Percentiles rank a stretch among this genome's conserved stretches.
Evolutionary conservation across 2,329 filamentous ascomycete species (phyloP).

Genomic region (Cryphonectria naterciae): DNA sequence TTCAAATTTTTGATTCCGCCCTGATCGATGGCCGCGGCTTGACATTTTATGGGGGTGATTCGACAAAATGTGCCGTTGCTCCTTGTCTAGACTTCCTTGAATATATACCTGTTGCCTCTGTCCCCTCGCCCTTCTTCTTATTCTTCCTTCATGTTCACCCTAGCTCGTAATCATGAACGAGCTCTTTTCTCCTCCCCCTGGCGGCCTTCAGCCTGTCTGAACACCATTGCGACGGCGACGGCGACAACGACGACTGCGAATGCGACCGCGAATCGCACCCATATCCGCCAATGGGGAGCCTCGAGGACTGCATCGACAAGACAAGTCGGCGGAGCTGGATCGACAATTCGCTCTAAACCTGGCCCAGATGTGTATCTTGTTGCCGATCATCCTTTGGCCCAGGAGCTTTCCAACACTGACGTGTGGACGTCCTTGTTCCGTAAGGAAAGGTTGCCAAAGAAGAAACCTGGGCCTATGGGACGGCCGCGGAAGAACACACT

Average conservation of each 20-base stretch:
- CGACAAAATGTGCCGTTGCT: background rate
- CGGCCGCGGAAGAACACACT: background rate
- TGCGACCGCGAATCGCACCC: background rate
- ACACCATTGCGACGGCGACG: background rate
- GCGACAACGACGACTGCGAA: background rate
- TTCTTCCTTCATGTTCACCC: conserved; percentile 23
- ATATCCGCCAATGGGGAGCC: background rate
- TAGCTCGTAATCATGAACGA: conserved; percentile 24
- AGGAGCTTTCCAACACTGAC: conserved; percentile 4
- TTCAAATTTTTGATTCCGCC: background rate
- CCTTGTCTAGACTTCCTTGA: background rate
- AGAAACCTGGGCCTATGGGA: background rate
- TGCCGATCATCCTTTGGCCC: conserved; percentile 9
- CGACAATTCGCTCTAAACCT: too few relatives aligned
- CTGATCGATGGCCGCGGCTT: background rate
- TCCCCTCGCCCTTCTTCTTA: too few relatives aligned
- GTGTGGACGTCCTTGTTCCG: background rate
- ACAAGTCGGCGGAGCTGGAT: background rate
- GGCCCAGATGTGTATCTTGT: background rate
- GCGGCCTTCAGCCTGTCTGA: conserved; percentile 20
- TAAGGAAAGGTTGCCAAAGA: background rate
- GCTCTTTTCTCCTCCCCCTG: conserved; percentile 10
- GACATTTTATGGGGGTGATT: background rate
- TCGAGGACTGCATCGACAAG: background rate
- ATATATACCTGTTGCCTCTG: background rate